These are phyloP conservation scores for Beauveria sp. DNA, from an alignment of 2,329 filamentous ascomycete species.

Conservation along the genomic window DNA sequence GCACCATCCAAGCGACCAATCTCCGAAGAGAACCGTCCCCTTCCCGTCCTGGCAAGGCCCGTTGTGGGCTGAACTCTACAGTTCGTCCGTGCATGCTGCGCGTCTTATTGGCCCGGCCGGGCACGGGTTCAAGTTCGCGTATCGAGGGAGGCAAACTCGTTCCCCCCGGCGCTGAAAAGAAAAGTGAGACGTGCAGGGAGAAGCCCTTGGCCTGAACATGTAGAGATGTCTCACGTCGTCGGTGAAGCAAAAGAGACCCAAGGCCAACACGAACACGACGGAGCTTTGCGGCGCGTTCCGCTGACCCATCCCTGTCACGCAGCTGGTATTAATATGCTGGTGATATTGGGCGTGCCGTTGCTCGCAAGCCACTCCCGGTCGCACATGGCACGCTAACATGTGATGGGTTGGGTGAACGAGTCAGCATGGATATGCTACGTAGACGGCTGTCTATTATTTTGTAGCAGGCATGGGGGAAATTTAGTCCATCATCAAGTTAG, in stretches of 20 bases:
- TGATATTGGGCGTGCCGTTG: neutral
- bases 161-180: neutral
- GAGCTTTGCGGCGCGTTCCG: neutral
- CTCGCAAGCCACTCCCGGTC: neutral
- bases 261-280: neutral
- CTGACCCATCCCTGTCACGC: neutral
- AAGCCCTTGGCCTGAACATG: neutral
- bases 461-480: too few relatives aligned
- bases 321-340: neutral
- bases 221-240: neutral
- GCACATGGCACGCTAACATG: neutral
- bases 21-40: neutral
- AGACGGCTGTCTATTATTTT: too few relatives aligned
- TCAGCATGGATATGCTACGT: too few relatives aligned
- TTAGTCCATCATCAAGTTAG: too few relatives aligned
- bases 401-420: too few relatives aligned
- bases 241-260: neutral
- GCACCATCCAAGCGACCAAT: constrained; percentile 1
- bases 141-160: neutral
- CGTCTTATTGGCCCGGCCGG: neutral
- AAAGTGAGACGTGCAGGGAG: neutral
- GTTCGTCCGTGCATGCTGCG: neutral
- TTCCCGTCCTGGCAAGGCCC: constrained; percentile 1
- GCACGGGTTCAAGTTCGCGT: neutral
- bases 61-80: neutral